phyloP scores from a whole-genome alignment of 768 basidiomycete genomes.

The Lentinula edodes region DNA sequence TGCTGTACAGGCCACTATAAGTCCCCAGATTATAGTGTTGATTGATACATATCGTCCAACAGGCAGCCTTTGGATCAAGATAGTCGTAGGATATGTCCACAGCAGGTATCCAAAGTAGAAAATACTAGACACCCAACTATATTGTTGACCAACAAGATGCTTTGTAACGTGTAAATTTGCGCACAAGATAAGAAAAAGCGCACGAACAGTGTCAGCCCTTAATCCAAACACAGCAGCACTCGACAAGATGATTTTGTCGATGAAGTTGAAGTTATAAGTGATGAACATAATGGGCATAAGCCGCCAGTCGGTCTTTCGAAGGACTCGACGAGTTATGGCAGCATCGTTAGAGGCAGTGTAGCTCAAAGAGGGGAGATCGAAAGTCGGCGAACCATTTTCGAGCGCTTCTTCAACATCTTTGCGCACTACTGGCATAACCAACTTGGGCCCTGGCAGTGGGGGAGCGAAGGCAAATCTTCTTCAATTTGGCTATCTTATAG shows the following conservation, averaged over 20 bases:
- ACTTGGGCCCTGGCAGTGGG: no score
- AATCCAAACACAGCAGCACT: not conserved
- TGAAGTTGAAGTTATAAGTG: conserved; percentile 1
- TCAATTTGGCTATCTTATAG: no score
- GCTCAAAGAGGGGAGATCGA: not conserved
- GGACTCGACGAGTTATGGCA: not conserved
- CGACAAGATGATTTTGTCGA: not conserved
- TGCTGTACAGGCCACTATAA: not conserved
- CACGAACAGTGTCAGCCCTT: not conserved
- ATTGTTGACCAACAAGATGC: not conserved
- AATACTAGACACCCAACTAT: not conserved
- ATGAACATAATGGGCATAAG: conserved; percentile 2
- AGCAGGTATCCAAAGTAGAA: conserved; percentile 1
- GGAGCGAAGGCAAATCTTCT: no score
- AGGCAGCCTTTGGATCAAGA: not conserved
- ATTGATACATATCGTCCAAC: not conserved
- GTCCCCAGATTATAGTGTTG: not conserved
- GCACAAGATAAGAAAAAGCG: not conserved
- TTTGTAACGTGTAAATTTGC: not conserved
- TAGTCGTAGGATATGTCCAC: not conserved
- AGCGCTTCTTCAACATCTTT: not conserved
- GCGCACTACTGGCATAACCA: no score
- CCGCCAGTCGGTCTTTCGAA: not conserved
- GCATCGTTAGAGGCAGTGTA: not conserved
- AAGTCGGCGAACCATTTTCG: not conserved